phyloP scores from a whole-genome alignment of 768 basidiomycete species.

The Tulasnella sp. region DNA sequence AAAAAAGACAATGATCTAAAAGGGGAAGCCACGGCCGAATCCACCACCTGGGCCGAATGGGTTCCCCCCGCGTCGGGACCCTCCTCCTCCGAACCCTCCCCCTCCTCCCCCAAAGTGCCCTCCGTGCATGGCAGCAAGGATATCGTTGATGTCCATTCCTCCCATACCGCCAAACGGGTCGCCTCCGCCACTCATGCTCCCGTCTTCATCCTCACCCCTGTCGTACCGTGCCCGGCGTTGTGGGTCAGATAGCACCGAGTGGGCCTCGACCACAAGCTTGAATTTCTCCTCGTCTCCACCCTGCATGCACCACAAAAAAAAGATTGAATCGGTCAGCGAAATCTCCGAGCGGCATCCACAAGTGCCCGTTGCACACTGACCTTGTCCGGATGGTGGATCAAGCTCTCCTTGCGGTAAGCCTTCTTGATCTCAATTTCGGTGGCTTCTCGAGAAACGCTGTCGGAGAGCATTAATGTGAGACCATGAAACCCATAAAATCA shows the following conservation, averaged over 20 bases:
- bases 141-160: conserved; percentile 24
- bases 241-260: conserved; percentile 77
- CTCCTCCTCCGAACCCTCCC: conserved; percentile 26
- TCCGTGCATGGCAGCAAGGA: conserved; percentile 26
- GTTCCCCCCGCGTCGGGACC: conserved; percentile 15
- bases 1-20: too few relatives aligned
- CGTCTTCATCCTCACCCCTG: conserved; percentile 77
- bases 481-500: not conserved
- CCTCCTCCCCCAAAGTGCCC: conserved; percentile 27
- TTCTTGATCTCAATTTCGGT: conserved; percentile 78
- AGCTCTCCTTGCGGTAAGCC: conserved; percentile 79
- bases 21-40: too few relatives aligned
- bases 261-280: conserved; percentile 81
- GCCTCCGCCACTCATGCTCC: conserved; percentile 34
- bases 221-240: conserved; percentile 70
- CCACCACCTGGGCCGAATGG: too few relatives aligned
- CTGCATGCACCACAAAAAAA: conserved; percentile 42
- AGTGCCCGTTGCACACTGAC: conserved; percentile 37
- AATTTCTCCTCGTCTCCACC: conserved; percentile 96
- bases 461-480: conserved; percentile 19
- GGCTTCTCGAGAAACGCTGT: conserved; percentile 54
- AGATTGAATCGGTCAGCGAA: not conserved
- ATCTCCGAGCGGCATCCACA: not conserved
- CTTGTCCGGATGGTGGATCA: conserved; percentile 56
- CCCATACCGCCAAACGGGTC: conserved; percentile 26